phyloP scores from a whole-genome alignment of 257 asterid species.

The Cinchona pubescens region DNA sequence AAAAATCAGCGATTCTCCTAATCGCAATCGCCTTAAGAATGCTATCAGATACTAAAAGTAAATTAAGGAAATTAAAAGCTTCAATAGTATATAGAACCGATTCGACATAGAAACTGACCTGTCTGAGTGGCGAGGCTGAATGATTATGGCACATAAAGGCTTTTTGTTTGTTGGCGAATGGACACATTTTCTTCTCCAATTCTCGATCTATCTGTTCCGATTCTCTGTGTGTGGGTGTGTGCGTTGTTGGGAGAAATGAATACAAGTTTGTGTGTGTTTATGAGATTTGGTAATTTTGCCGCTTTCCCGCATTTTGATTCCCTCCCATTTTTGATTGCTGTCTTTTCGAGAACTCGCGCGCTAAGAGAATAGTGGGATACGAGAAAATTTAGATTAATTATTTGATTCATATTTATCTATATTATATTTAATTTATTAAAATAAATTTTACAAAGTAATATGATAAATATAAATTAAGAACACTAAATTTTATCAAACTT shows the following conservation, averaged over 20 bases:
- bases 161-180: too few species aligned
- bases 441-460: too few species aligned
- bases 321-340: constrained; percentile 38
- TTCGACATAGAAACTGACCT: neutral
- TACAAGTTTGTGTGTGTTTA: neutral
- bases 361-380: neutral
- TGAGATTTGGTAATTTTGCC: constrained; percentile 15
- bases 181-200: neutral
- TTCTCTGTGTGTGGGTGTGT: neutral
- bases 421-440: too few species aligned
- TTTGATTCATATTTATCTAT: too few species aligned
- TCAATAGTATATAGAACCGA: neutral
- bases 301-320: constrained; percentile 21
- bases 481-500: too few species aligned
- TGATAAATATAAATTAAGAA: too few species aligned
- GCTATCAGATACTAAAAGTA: too few species aligned
- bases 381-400: too few species aligned
- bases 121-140: neutral
- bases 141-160: neutral
- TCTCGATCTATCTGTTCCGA: neutral
- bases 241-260: neutral
- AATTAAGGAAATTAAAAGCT: neutral
- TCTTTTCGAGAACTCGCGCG: constrained; percentile 17
- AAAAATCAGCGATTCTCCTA: neutral
- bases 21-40: neutral